These are phyloP conservation scores for Microbotryum silenes-acaulis DNA, from an alignment of 1,284 basidiomycete genomes.

Conservation along the genomic window DNA sequence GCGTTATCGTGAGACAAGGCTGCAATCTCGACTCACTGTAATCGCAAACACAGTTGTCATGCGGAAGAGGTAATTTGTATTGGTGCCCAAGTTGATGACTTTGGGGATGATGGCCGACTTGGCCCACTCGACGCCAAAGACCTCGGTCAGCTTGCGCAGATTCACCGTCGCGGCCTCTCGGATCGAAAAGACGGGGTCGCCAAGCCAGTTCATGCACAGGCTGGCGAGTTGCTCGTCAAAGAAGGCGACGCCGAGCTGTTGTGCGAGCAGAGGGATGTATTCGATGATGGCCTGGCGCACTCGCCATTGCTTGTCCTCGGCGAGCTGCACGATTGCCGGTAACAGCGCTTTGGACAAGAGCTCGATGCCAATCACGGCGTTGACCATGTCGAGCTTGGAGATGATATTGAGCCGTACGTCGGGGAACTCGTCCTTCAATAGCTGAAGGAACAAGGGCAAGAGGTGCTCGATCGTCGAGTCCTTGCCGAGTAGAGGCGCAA, in stretches of 20 bases:
- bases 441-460: slow-evolving; percentile 89
- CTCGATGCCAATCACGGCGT: slow-evolving; percentile 94
- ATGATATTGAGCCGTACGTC: slow-evolving; percentile 98
- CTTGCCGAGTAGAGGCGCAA: slow-evolving; percentile 89
- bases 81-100: slow-evolving; percentile 93
- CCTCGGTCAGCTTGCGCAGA: slow-evolving; percentile 93
- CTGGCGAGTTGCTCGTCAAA: slow-evolving; percentile 96
- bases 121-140: slow-evolving; percentile 98
- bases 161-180: slow-evolving; percentile 96
- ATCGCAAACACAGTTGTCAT: slow-evolving; percentile 99
- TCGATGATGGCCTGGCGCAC: slow-evolving; percentile 99
- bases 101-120: slow-evolving; percentile 90
- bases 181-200: slow-evolving; percentile 97
- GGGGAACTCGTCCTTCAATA: slow-evolving; percentile 98
- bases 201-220: slow-evolving; percentile 98
- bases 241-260: slow-evolving; percentile 91
- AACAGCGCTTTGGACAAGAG: slow-evolving; percentile 89
- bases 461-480: slow-evolving; percentile 94
- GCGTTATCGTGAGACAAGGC: too few relatives aligned
- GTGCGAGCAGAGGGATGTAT: slow-evolving; percentile 92
- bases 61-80: slow-evolving; percentile 94
- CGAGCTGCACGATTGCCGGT: slow-evolving; percentile 94
- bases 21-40: slow-evolving; percentile 54
- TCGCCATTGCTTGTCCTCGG: slow-evolving; percentile 99
- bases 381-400: slow-evolving; percentile 95